Percentiles rank a stretch among this genome's conserved stretches.
Evolutionary conservation across 768 basidiomycete species (phyloP).

Genomic region (Rhizopogon vinicolor): DNA sequence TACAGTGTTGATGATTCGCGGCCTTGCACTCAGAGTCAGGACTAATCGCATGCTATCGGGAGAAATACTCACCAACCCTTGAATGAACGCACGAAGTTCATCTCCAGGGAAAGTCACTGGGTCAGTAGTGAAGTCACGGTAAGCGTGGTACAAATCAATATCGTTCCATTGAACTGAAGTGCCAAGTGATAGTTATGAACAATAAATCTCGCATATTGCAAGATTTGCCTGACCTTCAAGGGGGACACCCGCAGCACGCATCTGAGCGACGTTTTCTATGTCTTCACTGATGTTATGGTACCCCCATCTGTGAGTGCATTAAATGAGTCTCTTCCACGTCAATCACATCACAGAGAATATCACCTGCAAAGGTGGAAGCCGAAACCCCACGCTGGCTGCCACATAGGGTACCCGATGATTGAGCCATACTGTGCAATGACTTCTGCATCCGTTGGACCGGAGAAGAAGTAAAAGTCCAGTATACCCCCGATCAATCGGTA

Average conservation of each 20-base stretch:
- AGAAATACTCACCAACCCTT: slow-evolving; percentile 43
- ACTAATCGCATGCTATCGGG: neutral
- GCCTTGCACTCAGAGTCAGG: slow-evolving; percentile 12
- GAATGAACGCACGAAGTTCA: slow-evolving; percentile 50
- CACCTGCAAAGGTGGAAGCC: slow-evolving; percentile 74
- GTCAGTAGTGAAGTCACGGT: slow-evolving; percentile 66
- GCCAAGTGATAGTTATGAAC: neutral
- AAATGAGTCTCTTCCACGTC: neutral
- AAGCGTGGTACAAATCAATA: slow-evolving; percentile 67
- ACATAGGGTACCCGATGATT: slow-evolving; percentile 62
- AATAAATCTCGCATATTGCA: neutral
- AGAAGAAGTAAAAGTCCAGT: slow-evolving; percentile 29
- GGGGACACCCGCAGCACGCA: slow-evolving; percentile 69
- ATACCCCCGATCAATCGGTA: no score
- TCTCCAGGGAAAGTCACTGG: slow-evolving; percentile 56
- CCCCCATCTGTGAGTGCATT: slow-evolving; percentile 36
- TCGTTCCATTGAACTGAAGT: slow-evolving; percentile 71
- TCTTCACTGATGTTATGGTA: slow-evolving; percentile 53
- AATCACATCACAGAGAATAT: slow-evolving; percentile 2
- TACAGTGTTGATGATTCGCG: slow-evolving; percentile 26
- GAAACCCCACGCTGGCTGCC: slow-evolving; percentile 74
- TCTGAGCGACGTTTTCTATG: slow-evolving; percentile 46
- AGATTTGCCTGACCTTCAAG: slow-evolving; percentile 50
- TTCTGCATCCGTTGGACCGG: slow-evolving; percentile 42
- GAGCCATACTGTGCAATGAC: slow-evolving; percentile 71